phyloP scores from a whole-genome alignment of 106 monocot species.

The Dioscorea zingiberensis region DNA sequence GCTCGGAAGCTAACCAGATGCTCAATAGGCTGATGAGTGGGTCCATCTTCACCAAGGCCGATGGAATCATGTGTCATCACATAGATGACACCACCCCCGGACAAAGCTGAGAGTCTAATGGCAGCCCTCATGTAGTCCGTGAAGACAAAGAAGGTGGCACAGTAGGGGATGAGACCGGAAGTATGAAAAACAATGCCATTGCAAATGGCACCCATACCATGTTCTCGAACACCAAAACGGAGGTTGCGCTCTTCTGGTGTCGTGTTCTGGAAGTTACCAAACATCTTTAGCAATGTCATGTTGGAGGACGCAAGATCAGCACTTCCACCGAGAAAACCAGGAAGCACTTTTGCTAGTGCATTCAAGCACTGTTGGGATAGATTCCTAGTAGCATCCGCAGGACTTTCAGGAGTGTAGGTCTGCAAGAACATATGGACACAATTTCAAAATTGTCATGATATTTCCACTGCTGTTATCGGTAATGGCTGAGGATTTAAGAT shows the following conservation, averaged over 20 bases:
- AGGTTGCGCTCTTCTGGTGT: constrained; percentile 65
- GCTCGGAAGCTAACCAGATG: constrained; percentile 65
- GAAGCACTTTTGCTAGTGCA: constrained; percentile 54
- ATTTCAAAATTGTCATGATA: neutral
- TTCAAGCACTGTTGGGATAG: constrained; percentile 67
- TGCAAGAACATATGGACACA: constrained; percentile 2
- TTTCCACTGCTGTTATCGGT: no score
- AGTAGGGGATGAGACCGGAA: constrained; percentile 72
- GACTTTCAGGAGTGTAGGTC: constrained; percentile 66
- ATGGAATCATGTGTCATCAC: constrained; percentile 89
- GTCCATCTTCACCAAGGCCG: constrained; percentile 77
- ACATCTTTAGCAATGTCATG: constrained; percentile 73
- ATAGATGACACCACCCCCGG: constrained; percentile 56
- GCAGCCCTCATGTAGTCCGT: constrained; percentile 86
- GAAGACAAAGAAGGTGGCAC: constrained; percentile 91
- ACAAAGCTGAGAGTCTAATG: constrained; percentile 64
- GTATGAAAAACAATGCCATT: constrained; percentile 71
- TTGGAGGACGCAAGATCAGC: constrained; percentile 84
- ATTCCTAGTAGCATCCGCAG: constrained; percentile 67
- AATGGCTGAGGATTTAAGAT: neutral
- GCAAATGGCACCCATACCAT: constrained; percentile 78
- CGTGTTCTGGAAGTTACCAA: constrained; percentile 66
- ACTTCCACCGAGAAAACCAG: constrained; percentile 67
- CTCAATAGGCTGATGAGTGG: constrained; percentile 79
- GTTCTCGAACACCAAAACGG: constrained; percentile 73